These are phyloP conservation scores for Haplosporangium gracile DNA, from an alignment of 192 early-diverging fungal species.

Conservation along the genomic window DNA sequence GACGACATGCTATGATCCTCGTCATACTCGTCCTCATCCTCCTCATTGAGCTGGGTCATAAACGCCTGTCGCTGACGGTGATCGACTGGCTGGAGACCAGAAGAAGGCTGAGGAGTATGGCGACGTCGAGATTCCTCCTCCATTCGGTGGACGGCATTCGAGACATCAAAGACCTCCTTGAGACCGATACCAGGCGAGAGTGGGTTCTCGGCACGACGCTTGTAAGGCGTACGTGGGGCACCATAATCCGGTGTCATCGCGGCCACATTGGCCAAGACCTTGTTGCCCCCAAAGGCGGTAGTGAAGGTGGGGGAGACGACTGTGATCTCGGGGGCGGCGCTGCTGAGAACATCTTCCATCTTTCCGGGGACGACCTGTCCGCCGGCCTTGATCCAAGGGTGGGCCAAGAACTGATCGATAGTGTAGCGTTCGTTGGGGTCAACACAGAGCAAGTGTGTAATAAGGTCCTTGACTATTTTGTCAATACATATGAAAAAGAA, in stretches of 20 bases:
- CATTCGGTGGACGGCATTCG: conserved; percentile 82
- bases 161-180: conserved; percentile 77
- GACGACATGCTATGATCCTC: not conserved
- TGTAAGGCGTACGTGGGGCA: conserved; percentile 21
- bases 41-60: conserved; percentile 21
- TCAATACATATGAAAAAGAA: not conserved
- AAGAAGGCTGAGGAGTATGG: not conserved
- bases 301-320: not conserved
- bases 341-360: not conserved
- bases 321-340: conserved; percentile 4
- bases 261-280: conserved; percentile 9
- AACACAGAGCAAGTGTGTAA: conserved; percentile 75
- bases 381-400: conserved; percentile 74
- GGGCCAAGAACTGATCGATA: conserved; percentile 80
- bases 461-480: conserved; percentile 73
- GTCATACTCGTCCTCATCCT: conserved; percentile 15
- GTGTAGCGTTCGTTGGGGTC: conserved; percentile 78
- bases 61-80: conserved; percentile 23
- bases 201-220: conserved; percentile 58
- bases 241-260: conserved; percentile 30
- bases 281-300: conserved; percentile 19
- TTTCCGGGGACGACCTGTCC: not conserved
- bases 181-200: conserved; percentile 65
- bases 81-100: not conserved
- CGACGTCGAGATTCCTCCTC: conserved; percentile 63